A percentile compares a stretch with the other conserved stretches of the same genome.
These are phyloP conservation scores for Colletotrichum sp. DNA, from an alignment of 2,329 filamentous ascomycete genomes.

Conservation along the genomic window DNA sequence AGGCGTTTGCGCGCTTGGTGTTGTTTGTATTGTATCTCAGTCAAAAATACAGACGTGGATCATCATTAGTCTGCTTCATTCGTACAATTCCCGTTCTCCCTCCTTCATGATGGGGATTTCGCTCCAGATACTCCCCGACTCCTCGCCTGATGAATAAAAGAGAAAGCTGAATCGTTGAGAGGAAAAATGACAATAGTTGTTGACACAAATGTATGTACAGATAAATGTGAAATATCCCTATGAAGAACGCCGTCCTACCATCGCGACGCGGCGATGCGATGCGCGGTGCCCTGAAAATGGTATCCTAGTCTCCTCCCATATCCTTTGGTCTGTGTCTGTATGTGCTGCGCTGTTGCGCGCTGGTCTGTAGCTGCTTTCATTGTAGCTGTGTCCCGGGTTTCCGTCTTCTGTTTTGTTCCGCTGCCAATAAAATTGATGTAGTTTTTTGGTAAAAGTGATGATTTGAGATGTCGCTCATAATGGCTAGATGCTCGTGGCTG, in stretches of 20 bases:
- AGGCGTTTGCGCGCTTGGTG: not conserved
- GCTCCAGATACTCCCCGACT: not conserved
- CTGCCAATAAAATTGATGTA: not conserved
- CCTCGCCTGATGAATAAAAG: not conserved
- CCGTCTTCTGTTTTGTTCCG: not conserved
- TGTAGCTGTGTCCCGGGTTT: not conserved
- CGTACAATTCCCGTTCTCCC: not conserved
- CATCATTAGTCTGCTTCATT: not conserved
- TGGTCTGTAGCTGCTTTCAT: not conserved
- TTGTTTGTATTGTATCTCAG: not conserved
- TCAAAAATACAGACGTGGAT: not conserved
- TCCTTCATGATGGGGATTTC: not conserved
- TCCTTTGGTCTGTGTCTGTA: not conserved
- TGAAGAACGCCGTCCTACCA: not conserved
- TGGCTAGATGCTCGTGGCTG: not conserved
- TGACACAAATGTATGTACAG: not conserved
- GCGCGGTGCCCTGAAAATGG: not conserved
- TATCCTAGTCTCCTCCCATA: not conserved
- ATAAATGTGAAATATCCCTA: not conserved
- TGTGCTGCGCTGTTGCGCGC: not conserved
- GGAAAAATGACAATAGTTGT: not conserved
- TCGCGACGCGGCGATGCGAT: not conserved
- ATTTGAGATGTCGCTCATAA: not conserved
- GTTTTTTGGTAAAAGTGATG: not conserved
- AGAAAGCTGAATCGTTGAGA: not conserved